A percentile compares a stretch with the other conserved stretches of the same genome.
phyloP scores from a whole-genome alignment of 1,284 basidiomycete species.

The Melampsora larici-populina region DNA sequence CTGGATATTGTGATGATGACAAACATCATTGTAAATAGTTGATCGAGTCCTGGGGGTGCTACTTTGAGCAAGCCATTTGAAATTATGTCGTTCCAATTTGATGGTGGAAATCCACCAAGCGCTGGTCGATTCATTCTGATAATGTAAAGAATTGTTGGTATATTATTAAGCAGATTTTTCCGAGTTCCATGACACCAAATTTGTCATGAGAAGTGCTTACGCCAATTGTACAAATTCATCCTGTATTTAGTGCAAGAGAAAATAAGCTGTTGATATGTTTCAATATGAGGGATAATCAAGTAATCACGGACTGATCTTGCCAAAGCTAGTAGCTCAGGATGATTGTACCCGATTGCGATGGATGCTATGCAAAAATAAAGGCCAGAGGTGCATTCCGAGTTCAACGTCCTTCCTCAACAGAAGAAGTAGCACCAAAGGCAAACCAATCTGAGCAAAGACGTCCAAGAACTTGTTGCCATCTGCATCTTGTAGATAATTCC shows the following conservation, averaged over 20 bases:
- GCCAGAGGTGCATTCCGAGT: neutral
- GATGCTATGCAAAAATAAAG: slow-evolving; percentile 49
- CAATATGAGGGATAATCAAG: neutral
- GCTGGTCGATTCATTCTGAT: slow-evolving; percentile 58
- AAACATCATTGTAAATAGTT: slow-evolving; percentile 55
- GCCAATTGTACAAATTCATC: slow-evolving; percentile 56
- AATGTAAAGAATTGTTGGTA: neutral
- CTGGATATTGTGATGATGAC: slow-evolving; percentile 3
- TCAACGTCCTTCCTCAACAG: neutral
- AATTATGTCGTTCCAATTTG: slow-evolving; percentile 57
- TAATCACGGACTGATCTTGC: slow-evolving; percentile 50
- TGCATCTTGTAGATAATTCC: slow-evolving; percentile 60
- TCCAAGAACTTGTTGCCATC: slow-evolving; percentile 61
- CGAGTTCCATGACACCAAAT: neutral
- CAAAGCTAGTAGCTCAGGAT: slow-evolving; percentile 57
- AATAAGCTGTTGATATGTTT: neutral
- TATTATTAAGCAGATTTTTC: neutral
- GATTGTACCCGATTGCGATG: slow-evolving; percentile 58
- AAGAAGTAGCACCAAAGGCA: slow-evolving; percentile 45
- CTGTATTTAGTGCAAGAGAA: slow-evolving; percentile 41
- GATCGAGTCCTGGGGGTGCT: slow-evolving; percentile 58
- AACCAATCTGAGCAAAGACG: slow-evolving; percentile 59
- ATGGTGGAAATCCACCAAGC: slow-evolving; percentile 60
- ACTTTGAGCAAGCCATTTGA: slow-evolving; percentile 58
- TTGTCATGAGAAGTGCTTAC: slow-evolving; percentile 34